Conservation (phyloP, 1,139 yeast species). For the Tardiomyces blankii region DNA sequence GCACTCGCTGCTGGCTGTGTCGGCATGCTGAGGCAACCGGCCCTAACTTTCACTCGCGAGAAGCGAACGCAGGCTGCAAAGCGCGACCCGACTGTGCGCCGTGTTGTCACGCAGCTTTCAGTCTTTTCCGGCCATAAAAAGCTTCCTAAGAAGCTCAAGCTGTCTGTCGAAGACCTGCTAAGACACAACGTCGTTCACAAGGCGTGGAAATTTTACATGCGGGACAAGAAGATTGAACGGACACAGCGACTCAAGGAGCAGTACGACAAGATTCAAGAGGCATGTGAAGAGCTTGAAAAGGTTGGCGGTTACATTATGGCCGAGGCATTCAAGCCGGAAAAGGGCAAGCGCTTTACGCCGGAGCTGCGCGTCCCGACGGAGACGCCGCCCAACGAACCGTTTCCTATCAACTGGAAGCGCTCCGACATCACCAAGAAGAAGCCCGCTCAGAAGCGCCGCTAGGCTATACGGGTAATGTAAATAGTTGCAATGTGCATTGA, state of each 20-base stretch:
- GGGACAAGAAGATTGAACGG: slow-evolving; percentile 33
- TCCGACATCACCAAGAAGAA: slow-evolving; percentile 1
- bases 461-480: neutral
- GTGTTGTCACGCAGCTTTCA: slow-evolving; percentile 42
- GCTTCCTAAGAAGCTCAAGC: slow-evolving; percentile 70
- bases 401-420: slow-evolving; percentile 57
- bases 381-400: slow-evolving; percentile 73
- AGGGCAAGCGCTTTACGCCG: slow-evolving; percentile 30
- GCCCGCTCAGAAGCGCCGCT: neutral
- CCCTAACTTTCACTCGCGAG: slow-evolving; percentile 8
- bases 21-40: neutral
- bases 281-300: slow-evolving; percentile 60
- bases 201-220: slow-evolving; percentile 66
- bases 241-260: slow-evolving; percentile 45
- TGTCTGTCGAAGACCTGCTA: slow-evolving; percentile 70
- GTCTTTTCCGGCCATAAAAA: slow-evolving; percentile 80
- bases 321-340: slow-evolving; percentile 40
- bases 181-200: slow-evolving; percentile 75
- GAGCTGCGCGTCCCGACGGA: slow-evolving; percentile 86
- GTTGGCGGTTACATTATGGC: slow-evolving; percentile 38
- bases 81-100: slow-evolving; percentile 51
- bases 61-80: slow-evolving; percentile 11
- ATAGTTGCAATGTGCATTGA: neutral
- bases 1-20: neutral
- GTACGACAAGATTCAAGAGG: slow-evolving; percentile 53